These are phyloP conservation scores for Fusarium virguliforme DNA, from an alignment of 2,329 filamentous ascomycete genomes.

Conservation along the genomic window DNA sequence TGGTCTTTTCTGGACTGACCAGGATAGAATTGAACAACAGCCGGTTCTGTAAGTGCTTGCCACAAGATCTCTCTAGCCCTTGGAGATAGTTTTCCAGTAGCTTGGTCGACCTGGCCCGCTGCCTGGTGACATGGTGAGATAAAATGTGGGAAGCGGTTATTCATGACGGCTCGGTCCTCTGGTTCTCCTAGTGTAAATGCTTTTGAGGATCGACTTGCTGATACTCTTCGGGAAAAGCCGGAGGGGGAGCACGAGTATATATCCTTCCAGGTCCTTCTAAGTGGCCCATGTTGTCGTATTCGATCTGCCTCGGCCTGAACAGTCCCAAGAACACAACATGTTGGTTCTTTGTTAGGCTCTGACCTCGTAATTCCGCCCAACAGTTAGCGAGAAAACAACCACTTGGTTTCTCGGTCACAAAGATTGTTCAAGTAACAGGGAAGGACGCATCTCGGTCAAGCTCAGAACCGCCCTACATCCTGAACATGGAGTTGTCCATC, in stretches of 20 bases:
- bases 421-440: not conserved
- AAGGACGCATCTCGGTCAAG: not conserved
- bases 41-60: constrained; percentile 8
- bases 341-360: not conserved
- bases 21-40: constrained; percentile 14
- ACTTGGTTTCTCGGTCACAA: not conserved
- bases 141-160: not conserved
- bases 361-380: not conserved
- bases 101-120: not conserved
- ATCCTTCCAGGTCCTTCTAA: not conserved
- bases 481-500: not conserved
- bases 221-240: not conserved
- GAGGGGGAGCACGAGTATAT: not conserved
- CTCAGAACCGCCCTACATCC: not conserved
- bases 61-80: not conserved
- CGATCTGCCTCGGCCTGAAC: not conserved
- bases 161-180: not conserved
- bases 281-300: not conserved
- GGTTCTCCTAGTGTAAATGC: not conserved
- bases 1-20: not conserved
- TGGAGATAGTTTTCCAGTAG: not conserved
- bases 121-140: not conserved
- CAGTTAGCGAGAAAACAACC: not conserved
- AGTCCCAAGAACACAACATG: not conserved
- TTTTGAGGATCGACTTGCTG: too few species aligned